phyloP scores from a whole-genome alignment of 2,329 filamentous ascomycete genomes.

The Diaporthe citrichinensis region DNA sequence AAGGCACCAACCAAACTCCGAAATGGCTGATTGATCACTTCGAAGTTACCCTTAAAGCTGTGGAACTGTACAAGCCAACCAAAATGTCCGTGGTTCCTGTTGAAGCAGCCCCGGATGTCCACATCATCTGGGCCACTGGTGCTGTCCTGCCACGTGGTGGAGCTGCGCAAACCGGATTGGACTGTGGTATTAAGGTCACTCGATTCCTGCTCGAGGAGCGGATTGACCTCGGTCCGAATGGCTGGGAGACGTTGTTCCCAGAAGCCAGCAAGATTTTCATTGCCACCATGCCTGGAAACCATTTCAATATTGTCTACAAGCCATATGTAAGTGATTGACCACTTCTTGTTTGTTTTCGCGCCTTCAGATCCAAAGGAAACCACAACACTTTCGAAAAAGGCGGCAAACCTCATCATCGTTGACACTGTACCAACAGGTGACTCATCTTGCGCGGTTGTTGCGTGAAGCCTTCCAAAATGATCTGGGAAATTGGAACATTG shows the following conservation, averaged over 20 bases:
- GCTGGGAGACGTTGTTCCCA: not conserved
- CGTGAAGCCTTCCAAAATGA: not conserved
- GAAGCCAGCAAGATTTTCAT: not conserved
- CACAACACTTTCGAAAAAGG: not conserved
- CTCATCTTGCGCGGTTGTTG: not conserved
- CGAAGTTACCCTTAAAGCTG: not conserved
- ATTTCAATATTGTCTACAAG: constrained; percentile 7
- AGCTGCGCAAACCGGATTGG: not conserved
- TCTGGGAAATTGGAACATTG: not conserved
- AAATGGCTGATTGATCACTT: not conserved
- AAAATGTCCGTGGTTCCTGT: not conserved
- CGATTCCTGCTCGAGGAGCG: not conserved
- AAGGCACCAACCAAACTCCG: not conserved
- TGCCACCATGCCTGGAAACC: not conserved
- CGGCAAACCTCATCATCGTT: not conserved
- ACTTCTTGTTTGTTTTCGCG: not conserved
- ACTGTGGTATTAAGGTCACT: not conserved
- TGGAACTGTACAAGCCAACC: not conserved
- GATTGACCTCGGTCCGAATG: not conserved
- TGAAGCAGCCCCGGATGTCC: not conserved
- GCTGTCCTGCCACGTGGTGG: not conserved
- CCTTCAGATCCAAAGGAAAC: not conserved
- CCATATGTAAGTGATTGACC: not conserved
- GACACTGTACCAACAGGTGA: not conserved
- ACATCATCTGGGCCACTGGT: not conserved